Conservation (phyloP, 257 asterid species). For the Solanum bulbocastanum region DNA sequence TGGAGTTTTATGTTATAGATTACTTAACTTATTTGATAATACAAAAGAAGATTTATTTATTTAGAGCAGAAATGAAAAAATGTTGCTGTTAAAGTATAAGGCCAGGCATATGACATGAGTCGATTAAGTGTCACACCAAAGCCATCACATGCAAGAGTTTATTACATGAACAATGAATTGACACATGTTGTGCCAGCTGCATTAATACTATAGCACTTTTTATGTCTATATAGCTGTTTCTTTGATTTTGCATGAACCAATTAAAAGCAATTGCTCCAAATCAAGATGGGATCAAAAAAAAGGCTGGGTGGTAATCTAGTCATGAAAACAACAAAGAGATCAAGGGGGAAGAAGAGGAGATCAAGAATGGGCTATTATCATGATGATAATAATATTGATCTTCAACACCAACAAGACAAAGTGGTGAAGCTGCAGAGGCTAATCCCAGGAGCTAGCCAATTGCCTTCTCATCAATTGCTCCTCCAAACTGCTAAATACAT, state of each 20-base stretch:
- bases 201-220: background rate
- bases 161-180: background rate
- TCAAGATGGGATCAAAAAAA: background rate
- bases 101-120: background rate
- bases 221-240: background rate
- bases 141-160: background rate
- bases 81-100: background rate
- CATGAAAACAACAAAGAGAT: background rate
- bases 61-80: background rate
- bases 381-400: background rate
- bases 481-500: background rate
- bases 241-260: background rate
- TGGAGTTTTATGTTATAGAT: background rate
- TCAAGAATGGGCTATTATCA: background rate
- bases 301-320: background rate
- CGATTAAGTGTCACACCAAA: background rate
- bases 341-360: background rate
- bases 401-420: background rate
- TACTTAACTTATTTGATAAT: background rate
- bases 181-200: background rate
- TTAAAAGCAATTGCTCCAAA: background rate
- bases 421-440: conserved; percentile 1
- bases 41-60: background rate
- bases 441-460: background rate
- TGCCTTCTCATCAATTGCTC: background rate